Percentiles rank a stretch among this genome's conserved stretches.
Conservation (phyloP, 257 asterid genomes). For the Penstemon barbatus region DNA sequence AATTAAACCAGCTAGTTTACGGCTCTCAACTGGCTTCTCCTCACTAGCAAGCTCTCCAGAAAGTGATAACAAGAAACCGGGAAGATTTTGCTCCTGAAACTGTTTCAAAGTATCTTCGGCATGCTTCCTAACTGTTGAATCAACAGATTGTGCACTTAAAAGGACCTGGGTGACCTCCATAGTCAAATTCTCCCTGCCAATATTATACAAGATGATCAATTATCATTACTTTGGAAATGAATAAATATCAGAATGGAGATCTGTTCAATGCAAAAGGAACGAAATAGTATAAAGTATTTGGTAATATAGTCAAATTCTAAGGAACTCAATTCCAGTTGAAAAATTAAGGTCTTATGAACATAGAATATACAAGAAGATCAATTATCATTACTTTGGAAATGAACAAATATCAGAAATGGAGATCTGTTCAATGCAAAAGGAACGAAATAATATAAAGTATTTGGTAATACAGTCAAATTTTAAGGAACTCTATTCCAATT, state of each 20-base stretch:
- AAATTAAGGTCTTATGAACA: background rate
- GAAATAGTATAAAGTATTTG: background rate
- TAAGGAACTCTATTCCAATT: constrained; percentile 7
- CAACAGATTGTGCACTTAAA: constrained; percentile 57
- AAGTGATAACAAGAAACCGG: constrained; percentile 53
- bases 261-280: constrained; percentile 8
- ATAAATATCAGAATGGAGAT: background rate
- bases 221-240: constrained; percentile 15
- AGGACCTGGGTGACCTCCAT: constrained; percentile 68
- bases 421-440: constrained; percentile 10
- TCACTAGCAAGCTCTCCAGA: constrained; percentile 59
- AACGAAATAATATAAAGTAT: background rate
- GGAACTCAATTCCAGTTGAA: constrained; percentile 16
- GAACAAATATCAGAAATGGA: background rate
- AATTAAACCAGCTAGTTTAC: constrained; percentile 59
- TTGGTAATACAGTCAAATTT: background rate
- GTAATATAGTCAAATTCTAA: background rate
- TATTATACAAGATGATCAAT: constrained; percentile 2
- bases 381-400: constrained; percentile 16
- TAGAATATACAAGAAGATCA: background rate
- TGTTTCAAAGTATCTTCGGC: constrained; percentile 58
- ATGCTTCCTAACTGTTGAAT: constrained; percentile 51
- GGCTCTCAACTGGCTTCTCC: constrained; percentile 67
- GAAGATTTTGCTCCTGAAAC: constrained; percentile 63
- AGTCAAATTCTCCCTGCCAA: constrained; percentile 27